Conservation (phyloP, 2,329 filamentous ascomycete species). For the Phaeosphaeriaceae sp. region DNA sequence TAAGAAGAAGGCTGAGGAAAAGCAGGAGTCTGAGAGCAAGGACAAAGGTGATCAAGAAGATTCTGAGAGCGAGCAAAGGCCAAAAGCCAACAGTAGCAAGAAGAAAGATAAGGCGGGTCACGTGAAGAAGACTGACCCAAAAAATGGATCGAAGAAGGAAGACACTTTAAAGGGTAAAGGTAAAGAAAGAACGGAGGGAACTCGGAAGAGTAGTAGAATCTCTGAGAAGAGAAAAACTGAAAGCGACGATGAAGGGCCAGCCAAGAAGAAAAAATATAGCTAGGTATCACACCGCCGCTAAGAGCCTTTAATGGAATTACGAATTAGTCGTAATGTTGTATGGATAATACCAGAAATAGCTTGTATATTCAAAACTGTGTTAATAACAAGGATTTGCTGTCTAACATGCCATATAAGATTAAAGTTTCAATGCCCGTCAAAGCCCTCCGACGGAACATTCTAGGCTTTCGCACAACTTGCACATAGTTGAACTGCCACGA, state of each 20-base stretch:
- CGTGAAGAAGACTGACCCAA: conserved; percentile 20
- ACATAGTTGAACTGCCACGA: too few species aligned
- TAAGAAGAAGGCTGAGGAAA: conserved; percentile 27
- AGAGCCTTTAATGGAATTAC: neutral
- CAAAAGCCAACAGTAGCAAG: conserved; percentile 28
- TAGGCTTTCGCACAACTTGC: too few species aligned
- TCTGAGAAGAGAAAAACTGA: conserved; percentile 29
- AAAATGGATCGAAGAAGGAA: conserved; percentile 24
- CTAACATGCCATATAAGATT: too few species aligned
- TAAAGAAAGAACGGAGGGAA: conserved; percentile 27
- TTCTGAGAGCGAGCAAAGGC: conserved; percentile 27
- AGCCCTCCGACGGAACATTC: too few species aligned
- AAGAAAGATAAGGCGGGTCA: conserved; percentile 18
- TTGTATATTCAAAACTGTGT: too few species aligned
- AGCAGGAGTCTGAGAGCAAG: conserved; percentile 12
- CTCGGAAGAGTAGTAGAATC: conserved; percentile 23
- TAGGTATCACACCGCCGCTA: neutral
- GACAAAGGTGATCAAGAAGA: conserved; percentile 12
- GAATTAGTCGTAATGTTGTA: neutral
- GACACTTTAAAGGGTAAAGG: conserved; percentile 17
- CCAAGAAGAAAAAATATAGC: conserved; percentile 26
- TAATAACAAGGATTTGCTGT: too few species aligned
- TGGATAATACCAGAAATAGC: too few species aligned
- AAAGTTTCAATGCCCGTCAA: too few species aligned
- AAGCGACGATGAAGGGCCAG: conserved; percentile 19